Evolutionary conservation across 2,329 filamentous ascomycete genomes (phyloP).

Genomic region (Aspergillus niger): DNA sequence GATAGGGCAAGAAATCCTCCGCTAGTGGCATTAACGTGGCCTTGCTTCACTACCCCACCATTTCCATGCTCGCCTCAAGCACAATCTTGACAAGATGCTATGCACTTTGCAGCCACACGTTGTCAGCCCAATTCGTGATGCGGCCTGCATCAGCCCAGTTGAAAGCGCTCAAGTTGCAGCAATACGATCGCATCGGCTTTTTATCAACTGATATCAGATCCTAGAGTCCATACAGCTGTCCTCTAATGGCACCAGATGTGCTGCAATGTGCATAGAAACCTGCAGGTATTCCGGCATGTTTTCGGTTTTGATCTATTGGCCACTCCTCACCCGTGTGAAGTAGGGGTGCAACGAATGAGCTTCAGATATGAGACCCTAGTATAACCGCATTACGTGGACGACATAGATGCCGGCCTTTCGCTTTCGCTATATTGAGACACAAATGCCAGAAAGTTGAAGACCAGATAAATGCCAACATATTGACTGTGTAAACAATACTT

Average conservation of each 20-base stretch:
- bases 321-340: background rate
- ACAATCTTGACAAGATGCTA: background rate
- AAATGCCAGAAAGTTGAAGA: conserved; percentile 1
- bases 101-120: background rate
- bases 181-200: too few relatives aligned
- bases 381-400: background rate
- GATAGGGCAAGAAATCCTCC: background rate
- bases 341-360: background rate
- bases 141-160: background rate
- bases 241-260: too few relatives aligned
- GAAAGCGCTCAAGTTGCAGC: background rate
- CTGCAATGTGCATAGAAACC: too few relatives aligned
- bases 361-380: conserved; percentile 1
- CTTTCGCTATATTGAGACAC: background rate
- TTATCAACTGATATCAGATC: too few relatives aligned
- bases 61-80: background rate
- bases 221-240: too few relatives aligned
- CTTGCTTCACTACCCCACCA: background rate
- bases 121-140: background rate
- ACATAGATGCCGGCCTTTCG: background rate
- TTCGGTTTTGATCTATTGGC: background rate
- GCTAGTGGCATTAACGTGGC: background rate
- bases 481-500: conserved; percentile 19
- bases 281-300: background rate
- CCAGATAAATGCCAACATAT: conserved; percentile 12